Percentiles rank a stretch among this genome's conserved stretches.
Conservation (phyloP, 148 eudicot genomes). For the Mesembryanthemum crystallinum region DNA sequence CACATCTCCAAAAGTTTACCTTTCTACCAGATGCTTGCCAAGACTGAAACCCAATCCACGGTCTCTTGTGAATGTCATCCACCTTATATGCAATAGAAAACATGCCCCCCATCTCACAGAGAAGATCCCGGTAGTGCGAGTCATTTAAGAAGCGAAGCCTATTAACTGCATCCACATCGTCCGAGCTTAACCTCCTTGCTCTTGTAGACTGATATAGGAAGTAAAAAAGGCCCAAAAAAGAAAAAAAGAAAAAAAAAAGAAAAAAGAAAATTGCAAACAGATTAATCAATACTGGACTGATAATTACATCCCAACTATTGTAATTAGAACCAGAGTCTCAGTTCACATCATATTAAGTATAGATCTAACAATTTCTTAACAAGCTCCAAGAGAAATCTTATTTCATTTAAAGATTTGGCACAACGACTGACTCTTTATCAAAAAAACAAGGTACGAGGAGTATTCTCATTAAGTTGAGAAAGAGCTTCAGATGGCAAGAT, state of each 20-base stretch:
- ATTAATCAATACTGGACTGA: background rate
- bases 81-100: constrained; percentile 72
- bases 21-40: constrained; percentile 92
- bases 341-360: background rate
- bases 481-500: background rate
- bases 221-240: constrained; percentile 15
- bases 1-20: constrained; percentile 37
- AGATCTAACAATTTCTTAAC: background rate
- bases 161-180: constrained; percentile 89
- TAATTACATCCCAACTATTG: background rate
- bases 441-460: background rate
- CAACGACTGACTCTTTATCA: background rate
- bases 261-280: too few species aligned
- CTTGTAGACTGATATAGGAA: constrained; percentile 52
- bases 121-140: constrained; percentile 51
- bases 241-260: too few species aligned
- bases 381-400: background rate
- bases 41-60: constrained; percentile 95
- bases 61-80: constrained; percentile 74
- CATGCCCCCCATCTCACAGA: constrained; percentile 89
- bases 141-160: constrained; percentile 83
- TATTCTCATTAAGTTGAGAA: background rate
- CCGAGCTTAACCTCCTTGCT: constrained; percentile 76
- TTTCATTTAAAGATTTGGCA: background rate
- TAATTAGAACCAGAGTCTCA: background rate